Evolutionary conservation across 2,329 filamentous ascomycete species (phyloP), one percentile per base, ranked within the genome.

Genomic region (Bimuria novae-zelandiae): DNA sequence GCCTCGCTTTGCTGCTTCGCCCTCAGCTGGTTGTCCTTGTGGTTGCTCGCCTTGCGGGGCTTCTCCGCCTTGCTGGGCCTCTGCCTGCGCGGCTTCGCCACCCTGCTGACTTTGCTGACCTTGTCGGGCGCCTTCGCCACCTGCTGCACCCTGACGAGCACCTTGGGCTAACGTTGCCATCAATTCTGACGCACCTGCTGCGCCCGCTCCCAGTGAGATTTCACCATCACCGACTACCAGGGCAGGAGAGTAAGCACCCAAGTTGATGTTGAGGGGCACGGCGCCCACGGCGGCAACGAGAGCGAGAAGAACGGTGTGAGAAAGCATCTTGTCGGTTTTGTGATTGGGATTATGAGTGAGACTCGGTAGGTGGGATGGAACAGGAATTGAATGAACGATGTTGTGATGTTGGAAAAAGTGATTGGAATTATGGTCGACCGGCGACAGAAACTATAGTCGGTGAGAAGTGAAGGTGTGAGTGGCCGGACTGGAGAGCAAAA

Each of bases 151-250:
- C 22, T 46, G 42, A 30, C 47, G 49, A 22, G 72, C 75, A 19
- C 77, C 77, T 14, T 76, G 75, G 32, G 76, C 70, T 36, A 80
- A 72, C 10, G 77, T 76, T 33, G 75, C 70, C 71, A 80, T 77
- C 57, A 80, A 58, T 50, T 72, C 68, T 30, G 71, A 73, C 14
- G 75, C 77, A 54, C 68, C 70, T 66, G 73, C 70, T 44, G 71
- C 44, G 7, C 44, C 44, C 30, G 71, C 75, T 54, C 74, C 76
- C 48, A 81, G 77, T 44, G 77, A 78, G 52, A 81, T 80, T 67
- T 79, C 78, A 70, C 79, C 78, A 74, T 81, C 79, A 78, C 79
- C 79, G 71, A 81, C 78, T 71, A 81, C 79, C 72, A 80, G 61
- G 60, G 79, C 79, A 44, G 78, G 79, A 37, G 78, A 81, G 64